phyloP scores from a whole-genome alignment of 1,284 basidiomycete genomes.

The Cutaneotrichosporon mucoides region DNA sequence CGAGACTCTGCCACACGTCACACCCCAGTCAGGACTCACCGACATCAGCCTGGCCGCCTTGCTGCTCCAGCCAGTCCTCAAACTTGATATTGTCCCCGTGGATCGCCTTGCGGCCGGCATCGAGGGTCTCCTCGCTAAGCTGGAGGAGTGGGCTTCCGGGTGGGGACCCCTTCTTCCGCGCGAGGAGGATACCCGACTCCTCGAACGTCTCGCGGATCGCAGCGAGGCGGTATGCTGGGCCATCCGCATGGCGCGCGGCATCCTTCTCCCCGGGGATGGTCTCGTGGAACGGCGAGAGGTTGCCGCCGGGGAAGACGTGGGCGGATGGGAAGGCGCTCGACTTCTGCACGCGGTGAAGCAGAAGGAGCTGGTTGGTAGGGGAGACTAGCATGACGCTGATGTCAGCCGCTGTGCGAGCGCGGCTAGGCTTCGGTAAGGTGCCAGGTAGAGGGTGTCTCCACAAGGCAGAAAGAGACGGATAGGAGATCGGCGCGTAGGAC shows the following conservation, averaged over 20 bases:
- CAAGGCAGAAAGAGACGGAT: too few species aligned
- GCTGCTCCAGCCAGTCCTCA: slow-evolving; percentile 10
- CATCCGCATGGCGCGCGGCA: slow-evolving; percentile 10
- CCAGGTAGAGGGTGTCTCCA: too few species aligned
- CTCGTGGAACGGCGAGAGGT: slow-evolving; percentile 47
- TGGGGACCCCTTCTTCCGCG: slow-evolving; percentile 1
- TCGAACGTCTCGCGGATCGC: slow-evolving; percentile 22
- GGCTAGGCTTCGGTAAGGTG: background rate
- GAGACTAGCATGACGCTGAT: slow-evolving; percentile 23
- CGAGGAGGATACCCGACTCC: slow-evolving; percentile 20
- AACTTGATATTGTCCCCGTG: slow-evolving; percentile 17
- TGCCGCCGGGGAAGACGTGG: slow-evolving; percentile 49
- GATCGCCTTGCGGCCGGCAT: slow-evolving; percentile 10
- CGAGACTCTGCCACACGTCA: too few species aligned
- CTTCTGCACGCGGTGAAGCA: slow-evolving; percentile 45
- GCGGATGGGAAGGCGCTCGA: slow-evolving; percentile 54
- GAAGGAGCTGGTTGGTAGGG: slow-evolving; percentile 42
- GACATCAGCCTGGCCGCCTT: slow-evolving; percentile 13
- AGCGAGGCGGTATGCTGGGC: slow-evolving; percentile 14
- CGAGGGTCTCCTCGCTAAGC: background rate
- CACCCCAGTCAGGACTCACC: background rate
- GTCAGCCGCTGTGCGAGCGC: background rate
- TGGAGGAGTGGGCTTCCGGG: slow-evolving; percentile 8
- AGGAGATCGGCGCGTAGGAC: too few species aligned
- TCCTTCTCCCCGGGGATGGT: slow-evolving; percentile 3